These are phyloP conservation scores for Pistacia atlantica DNA, from an alignment of 345 rosid species.

Conservation along the genomic window DNA sequence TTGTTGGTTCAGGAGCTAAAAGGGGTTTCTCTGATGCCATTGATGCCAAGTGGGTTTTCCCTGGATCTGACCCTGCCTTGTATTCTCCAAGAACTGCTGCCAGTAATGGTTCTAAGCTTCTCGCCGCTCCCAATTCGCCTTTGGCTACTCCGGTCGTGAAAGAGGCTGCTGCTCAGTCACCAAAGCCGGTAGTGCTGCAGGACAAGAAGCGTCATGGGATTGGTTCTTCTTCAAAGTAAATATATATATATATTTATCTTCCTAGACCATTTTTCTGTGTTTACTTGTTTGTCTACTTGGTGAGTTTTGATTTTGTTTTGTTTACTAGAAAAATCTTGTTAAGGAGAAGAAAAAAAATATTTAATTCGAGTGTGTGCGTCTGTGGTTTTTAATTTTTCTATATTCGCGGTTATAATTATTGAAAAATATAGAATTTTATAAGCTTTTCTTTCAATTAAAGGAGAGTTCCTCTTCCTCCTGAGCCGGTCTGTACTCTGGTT, in stretches of 20 bases:
- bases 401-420: neutral
- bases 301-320: neutral
- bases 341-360: neutral
- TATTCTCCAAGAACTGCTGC: constrained; percentile 29
- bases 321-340: neutral
- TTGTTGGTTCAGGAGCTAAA: constrained; percentile 49
- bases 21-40: constrained; percentile 64
- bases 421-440: neutral
- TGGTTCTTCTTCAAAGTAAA: constrained; percentile 59
- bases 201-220: constrained; percentile 50
- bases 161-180: constrained; percentile 35
- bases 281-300: neutral
- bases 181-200: constrained; percentile 37
- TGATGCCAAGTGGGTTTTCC: constrained; percentile 55
- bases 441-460: neutral
- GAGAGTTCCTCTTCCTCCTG: neutral
- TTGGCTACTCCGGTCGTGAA: constrained; percentile 27
- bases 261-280: neutral
- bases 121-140: constrained; percentile 26
- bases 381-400: neutral
- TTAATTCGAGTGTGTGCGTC: too few species aligned
- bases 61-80: constrained; percentile 40
- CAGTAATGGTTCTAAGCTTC: constrained; percentile 18
- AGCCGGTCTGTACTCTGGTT: neutral
- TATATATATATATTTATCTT: neutral